A percentile compares a stretch with the other conserved stretches of the same genome.
Evolutionary conservation across 129 eudicot genomes (phyloP).

Genomic region (Sambucus nigra): DNA sequence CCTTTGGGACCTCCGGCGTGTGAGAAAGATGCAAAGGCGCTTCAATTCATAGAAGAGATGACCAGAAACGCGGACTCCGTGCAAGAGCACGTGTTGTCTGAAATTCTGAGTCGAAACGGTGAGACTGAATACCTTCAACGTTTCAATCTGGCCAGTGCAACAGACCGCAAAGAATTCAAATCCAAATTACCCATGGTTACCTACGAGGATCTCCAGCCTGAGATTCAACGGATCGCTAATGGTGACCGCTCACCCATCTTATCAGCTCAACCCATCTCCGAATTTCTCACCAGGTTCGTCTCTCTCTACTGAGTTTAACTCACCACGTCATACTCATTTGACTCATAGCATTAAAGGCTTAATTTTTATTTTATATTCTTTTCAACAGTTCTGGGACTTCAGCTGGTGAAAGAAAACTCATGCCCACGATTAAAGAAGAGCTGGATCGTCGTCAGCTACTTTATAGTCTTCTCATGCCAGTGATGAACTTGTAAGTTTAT

Average conservation of each 20-base stretch:
- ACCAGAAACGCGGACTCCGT: conserved; percentile 24
- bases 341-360: too few species aligned
- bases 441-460: conserved; percentile 36
- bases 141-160: conserved; percentile 18
- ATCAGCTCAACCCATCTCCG: too few species aligned
- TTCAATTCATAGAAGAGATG: conserved; percentile 31
- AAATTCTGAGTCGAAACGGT: conserved; percentile 27
- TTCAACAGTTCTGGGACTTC: too few species aligned
- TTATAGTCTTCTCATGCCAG: conserved; percentile 49
- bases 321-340: conserved; percentile 2
- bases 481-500: conserved; percentile 42
- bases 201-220: conserved; percentile 22
- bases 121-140: conserved; percentile 20
- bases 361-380: too few species aligned
- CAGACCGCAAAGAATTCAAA: conserved; percentile 31
- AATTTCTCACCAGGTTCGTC: too few species aligned
- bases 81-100: conserved; percentile 24
- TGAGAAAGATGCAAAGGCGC: conserved; percentile 29
- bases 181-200: too few species aligned
- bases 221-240: conserved; percentile 20
- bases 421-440: conserved; percentile 46
- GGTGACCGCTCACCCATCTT: too few species aligned
- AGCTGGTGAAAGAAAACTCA: conserved; percentile 44
- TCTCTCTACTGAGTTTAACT: conserved; percentile 34
- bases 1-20: conserved; percentile 31